Base-by-base conservation (phyloP, 805 yeast genomes). In the Yamadazyma sp. region DNA sequence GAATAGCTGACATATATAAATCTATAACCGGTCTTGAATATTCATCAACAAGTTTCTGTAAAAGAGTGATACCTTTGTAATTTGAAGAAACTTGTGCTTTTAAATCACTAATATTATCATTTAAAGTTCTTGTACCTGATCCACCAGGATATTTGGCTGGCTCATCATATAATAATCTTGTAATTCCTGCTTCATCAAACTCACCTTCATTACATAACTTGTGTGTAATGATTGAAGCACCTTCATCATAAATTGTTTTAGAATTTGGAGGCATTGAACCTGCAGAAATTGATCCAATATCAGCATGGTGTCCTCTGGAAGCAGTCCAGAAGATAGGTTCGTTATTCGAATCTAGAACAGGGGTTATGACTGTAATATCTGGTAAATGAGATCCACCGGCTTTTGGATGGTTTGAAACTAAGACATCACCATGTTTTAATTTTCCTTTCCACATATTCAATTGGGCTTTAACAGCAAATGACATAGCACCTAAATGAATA, bases 251-350 rank as follows among this genome's bases (percentile, higher is more conserved):
- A 26, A 91, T 62, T 40, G 80, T 79, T 50, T 80, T 86, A 2
- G 96, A 86, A 52, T 83, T 80, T 7, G 96, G 95, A 11, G 97
- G 96, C 88, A 89, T 87, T 0, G 95, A 83, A 1, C 97, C 97
- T 1, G 97, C 95, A 23, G 86, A 62, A 39, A 82, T 76, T 10
- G 95, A 94, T 12, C 98, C 97, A 52, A 91, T 89, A 58, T 89
- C 98, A 5, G 96, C 89, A 61, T 91, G 98, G 60, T 89, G 98
- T 2, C 96, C 97, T 45, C 98, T 71, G 0, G 95, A 82, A 0
- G 97, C 98, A 10, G 86, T 88, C 69, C 86, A 89, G 56, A 89
- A 89, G 18, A 87, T 75, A 23, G 86, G 71, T 5, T 67, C 73
- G 15, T 63, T 69, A 17, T 50, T 42, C 14, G 48, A 40, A 19